Conservation (phyloP, 2,329 filamentous ascomycete species). For the Bisporella sp. region DNA sequence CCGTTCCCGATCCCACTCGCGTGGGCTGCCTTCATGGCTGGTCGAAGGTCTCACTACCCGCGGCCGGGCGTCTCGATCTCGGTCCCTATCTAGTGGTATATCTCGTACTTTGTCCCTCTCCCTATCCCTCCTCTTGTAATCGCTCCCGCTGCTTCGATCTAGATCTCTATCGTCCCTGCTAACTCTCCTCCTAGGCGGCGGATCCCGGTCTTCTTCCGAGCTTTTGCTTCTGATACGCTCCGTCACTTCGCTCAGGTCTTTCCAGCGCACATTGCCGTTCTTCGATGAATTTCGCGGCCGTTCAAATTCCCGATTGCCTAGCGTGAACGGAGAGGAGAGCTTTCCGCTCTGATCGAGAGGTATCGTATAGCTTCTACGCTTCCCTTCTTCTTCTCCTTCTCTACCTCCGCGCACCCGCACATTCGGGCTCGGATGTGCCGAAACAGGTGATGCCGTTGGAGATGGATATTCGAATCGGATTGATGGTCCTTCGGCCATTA, state of each 20-base stretch:
- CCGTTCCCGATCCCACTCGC: slow-evolving; percentile 11
- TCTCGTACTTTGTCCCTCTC: neutral
- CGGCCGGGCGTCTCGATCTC: neutral
- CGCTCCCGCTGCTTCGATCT: slow-evolving; percentile 4
- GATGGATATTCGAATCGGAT: neutral
- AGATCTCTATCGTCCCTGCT: slow-evolving; percentile 11
- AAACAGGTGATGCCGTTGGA: slow-evolving; percentile 1
- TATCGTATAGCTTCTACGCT: slow-evolving; percentile 16
- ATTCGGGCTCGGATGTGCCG: no score
- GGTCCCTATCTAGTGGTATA: slow-evolving; percentile 1
- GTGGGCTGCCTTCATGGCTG: slow-evolving; percentile 8
- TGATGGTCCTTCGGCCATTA: neutral
- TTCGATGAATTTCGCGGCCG: slow-evolving; percentile 14
- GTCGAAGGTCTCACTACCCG: neutral
- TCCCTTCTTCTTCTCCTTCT: slow-evolving; percentile 18
- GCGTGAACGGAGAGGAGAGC: slow-evolving; percentile 22
- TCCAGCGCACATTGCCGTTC: slow-evolving; percentile 14
- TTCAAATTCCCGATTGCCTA: slow-evolving; percentile 34
- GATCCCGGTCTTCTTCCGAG: slow-evolving; percentile 5
- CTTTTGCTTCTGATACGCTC: slow-evolving; percentile 11
- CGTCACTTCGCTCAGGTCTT: slow-evolving; percentile 14
- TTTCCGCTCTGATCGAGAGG: slow-evolving; percentile 24
- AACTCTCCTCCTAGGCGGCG: slow-evolving; percentile 1
- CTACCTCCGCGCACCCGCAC: neutral
- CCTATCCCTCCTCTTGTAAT: slow-evolving; percentile 1